Conservation (phyloP, 2,329 filamentous ascomycete genomes). For the Ophiosphaerella narmari region DNA sequence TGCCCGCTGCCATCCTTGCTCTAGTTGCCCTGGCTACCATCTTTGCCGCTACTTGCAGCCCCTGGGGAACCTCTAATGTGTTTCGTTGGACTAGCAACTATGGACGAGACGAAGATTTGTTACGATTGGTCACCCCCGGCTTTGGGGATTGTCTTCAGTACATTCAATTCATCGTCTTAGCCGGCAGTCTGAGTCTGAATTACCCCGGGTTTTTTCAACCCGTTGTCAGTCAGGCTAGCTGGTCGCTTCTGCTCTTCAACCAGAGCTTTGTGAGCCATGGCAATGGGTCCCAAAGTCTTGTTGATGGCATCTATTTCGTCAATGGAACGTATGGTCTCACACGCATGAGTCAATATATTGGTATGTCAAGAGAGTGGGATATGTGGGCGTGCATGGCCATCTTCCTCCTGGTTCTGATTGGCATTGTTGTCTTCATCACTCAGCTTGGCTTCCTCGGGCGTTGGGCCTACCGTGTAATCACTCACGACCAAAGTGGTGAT, state of each 20-base stretch:
- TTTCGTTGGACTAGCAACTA: conserved; percentile 99
- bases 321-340: conserved; percentile 81
- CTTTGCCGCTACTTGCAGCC: conserved; percentile 84
- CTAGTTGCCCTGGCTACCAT: conserved; percentile 82
- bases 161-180: conserved; percentile 88
- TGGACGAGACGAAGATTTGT: conserved; percentile 86
- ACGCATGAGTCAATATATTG: conserved; percentile 77
- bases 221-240: conserved; percentile 81
- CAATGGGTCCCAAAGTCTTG: conserved; percentile 67
- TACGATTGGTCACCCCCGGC: conserved; percentile 90
- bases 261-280: conserved; percentile 78
- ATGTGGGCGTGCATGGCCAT: conserved; percentile 95
- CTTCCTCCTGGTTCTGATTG: conserved; percentile 82
- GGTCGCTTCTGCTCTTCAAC: conserved; percentile 93
- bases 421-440: conserved; percentile 67
- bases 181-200: conserved; percentile 81
- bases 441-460: conserved; percentile 78
- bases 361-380: conserved; percentile 75
- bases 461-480: conserved; percentile 75
- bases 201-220: conserved; percentile 97
- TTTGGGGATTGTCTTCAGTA: conserved; percentile 98
- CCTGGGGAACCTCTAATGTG: conserved; percentile 88
- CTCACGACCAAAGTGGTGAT: conserved; percentile 79
- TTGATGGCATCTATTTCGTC: conserved; percentile 85
- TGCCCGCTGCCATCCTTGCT: conserved; percentile 78